Conservation (phyloP, 176 grass and related monocot species). For the Poa annua region DNA sequence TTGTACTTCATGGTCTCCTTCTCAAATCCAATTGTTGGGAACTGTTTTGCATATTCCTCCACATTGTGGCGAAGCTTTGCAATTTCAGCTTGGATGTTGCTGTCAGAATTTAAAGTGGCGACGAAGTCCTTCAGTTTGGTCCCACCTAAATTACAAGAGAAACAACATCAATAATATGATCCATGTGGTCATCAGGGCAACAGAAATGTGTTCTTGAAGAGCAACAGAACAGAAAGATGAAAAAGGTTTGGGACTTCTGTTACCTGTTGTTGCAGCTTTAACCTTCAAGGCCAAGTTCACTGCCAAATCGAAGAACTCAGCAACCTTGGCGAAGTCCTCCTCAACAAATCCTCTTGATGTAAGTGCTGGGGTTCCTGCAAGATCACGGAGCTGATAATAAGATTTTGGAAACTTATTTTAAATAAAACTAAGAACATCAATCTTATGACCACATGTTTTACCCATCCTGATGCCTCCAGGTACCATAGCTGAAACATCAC, state of each 20-base stretch:
- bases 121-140: constrained; percentile 97
- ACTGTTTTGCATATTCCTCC: constrained; percentile 97
- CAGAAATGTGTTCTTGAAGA: background rate
- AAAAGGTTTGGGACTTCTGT: constrained; percentile 14
- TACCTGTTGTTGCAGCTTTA: constrained; percentile 84
- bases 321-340: constrained; percentile 97
- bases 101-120: constrained; percentile 77
- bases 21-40: constrained; percentile 98
- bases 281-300: constrained; percentile 81
- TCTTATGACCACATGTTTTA: constrained; percentile 42
- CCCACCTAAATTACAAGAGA: constrained; percentile 57
- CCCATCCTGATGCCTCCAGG: constrained; percentile 99
- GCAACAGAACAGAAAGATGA: background rate
- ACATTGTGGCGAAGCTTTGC: constrained; percentile 85
- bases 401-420: constrained; percentile 23
- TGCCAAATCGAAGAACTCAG: constrained; percentile 81
- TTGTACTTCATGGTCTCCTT: constrained; percentile 99
- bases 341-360: constrained; percentile 98
- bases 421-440: background rate
- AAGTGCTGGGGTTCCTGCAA: constrained; percentile 91
- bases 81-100: constrained; percentile 79
- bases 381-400: constrained; percentile 18
- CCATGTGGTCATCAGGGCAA: background rate
- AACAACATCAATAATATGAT: constrained; percentile 39
- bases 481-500: constrained; percentile 99